Conservation (phyloP, 2,329 filamentous ascomycete species). For the Botrytis sinoallii region DNA sequence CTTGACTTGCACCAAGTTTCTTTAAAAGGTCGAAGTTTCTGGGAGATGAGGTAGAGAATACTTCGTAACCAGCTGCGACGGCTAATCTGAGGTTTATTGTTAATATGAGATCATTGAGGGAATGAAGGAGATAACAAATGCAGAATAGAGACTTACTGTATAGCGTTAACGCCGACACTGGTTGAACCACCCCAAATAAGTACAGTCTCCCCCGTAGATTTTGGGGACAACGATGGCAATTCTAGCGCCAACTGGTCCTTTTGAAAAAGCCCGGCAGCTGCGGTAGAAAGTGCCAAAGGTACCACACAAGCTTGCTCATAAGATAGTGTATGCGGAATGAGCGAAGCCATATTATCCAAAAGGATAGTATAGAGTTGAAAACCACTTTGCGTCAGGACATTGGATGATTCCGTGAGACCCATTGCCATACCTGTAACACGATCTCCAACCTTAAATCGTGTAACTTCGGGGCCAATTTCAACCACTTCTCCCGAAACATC, state of each 20-base stretch:
- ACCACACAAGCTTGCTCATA: slow-evolving; percentile 37
- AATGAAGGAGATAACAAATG: not conserved
- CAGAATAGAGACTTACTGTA: slow-evolving; percentile 25
- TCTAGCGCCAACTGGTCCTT: slow-evolving; percentile 28
- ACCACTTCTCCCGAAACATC: slow-evolving; percentile 55
- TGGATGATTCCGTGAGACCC: slow-evolving; percentile 35
- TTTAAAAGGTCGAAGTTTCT: slow-evolving; percentile 39
- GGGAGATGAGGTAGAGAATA: slow-evolving; percentile 40
- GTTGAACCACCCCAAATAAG: slow-evolving; percentile 37
- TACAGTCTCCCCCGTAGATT: slow-evolving; percentile 37
- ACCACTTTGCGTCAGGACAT: slow-evolving; percentile 26
- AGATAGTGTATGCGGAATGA: slow-evolving; percentile 34
- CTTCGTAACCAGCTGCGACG: slow-evolving; percentile 42
- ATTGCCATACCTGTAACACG: slow-evolving; percentile 43
- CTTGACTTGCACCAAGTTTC: slow-evolving; percentile 41
- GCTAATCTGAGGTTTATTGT: slow-evolving; percentile 34
- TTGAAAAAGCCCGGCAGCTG: slow-evolving; percentile 36
- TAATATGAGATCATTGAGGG: not conserved
- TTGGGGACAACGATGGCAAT: slow-evolving; percentile 29
- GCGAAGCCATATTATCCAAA: slow-evolving; percentile 22
- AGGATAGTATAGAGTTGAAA: slow-evolving; percentile 38
- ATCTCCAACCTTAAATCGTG: slow-evolving; percentile 50
- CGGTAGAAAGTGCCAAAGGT: slow-evolving; percentile 36
- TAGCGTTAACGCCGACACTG: slow-evolving; percentile 37
- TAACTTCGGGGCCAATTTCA: slow-evolving; percentile 44